Evolutionary conservation across 1,284 basidiomycete species (phyloP).

Genomic region (Cystobasidiaceae sp.): DNA sequence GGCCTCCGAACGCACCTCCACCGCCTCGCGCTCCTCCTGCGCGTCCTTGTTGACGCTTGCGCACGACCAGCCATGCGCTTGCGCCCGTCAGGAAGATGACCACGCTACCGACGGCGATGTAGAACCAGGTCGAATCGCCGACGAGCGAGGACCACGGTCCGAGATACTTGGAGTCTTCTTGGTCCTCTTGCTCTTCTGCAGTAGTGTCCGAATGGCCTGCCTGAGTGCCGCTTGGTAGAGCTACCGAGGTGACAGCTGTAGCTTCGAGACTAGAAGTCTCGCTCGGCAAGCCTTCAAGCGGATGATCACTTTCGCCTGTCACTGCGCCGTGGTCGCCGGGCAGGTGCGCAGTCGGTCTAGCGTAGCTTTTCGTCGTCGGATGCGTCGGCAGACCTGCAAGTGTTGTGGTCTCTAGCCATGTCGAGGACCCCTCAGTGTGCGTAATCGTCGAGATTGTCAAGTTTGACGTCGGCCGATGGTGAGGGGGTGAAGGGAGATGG

Average conservation of each 20-base stretch:
- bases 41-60: constrained; percentile 32
- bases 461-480: constrained; percentile 12
- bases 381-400: constrained; percentile 30
- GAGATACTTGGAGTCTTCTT: constrained; percentile 33
- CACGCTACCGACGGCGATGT: constrained; percentile 45
- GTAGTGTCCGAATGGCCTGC: constrained; percentile 29
- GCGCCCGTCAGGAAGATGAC: constrained; percentile 45
- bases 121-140: constrained; percentile 46
- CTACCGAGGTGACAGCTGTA: not conserved
- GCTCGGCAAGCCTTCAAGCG: constrained; percentile 14
- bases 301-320: constrained; percentile 38
- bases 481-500: constrained; percentile 23
- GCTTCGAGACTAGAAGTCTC: not conserved
- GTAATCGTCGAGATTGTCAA: constrained; percentile 32
- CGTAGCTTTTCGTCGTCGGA: constrained; percentile 56
- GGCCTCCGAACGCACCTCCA: constrained; percentile 12
- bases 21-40: constrained; percentile 27
- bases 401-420: constrained; percentile 6
- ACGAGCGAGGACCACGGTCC: constrained; percentile 35
- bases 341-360: constrained; percentile 82
- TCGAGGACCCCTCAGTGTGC: constrained; percentile 17
- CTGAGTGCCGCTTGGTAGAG: constrained; percentile 1
- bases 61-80: constrained; percentile 46
- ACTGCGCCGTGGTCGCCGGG: constrained; percentile 72
- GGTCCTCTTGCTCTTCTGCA: not conserved